These are phyloP conservation scores for Malassezia sp. DNA, from an alignment of 1,284 basidiomycete genomes.

Conservation along the genomic window DNA sequence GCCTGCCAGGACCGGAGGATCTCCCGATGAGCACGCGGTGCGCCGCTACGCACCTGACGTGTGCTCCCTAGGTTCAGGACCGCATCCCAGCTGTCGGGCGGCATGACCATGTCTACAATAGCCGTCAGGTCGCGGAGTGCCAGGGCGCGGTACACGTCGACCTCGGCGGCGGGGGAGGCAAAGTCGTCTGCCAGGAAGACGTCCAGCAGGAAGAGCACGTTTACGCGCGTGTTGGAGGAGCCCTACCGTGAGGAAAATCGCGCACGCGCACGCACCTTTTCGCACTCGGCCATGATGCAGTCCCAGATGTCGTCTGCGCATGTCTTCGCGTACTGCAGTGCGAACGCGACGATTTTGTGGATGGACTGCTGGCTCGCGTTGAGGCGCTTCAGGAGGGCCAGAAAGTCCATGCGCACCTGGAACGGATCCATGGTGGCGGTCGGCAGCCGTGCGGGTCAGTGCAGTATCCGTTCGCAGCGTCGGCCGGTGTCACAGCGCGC, in stretches of 20 bases:
- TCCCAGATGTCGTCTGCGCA: slow-evolving; percentile 83
- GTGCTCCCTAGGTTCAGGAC: slow-evolving; percentile 20
- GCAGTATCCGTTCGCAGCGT: no score
- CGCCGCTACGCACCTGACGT: slow-evolving; percentile 3
- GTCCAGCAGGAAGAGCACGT: slow-evolving; percentile 83
- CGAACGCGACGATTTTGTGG: slow-evolving; percentile 73
- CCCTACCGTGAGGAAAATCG: slow-evolving; percentile 54
- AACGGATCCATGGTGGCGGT: slow-evolving; percentile 31
- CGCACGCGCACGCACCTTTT: slow-evolving; percentile 6
- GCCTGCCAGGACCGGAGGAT: slow-evolving; percentile 20
- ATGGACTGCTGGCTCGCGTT: slow-evolving; percentile 66
- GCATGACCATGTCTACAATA: slow-evolving; percentile 20
- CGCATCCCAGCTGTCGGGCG: slow-evolving; percentile 19
- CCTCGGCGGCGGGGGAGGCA: slow-evolving; percentile 7
- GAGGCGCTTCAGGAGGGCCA: slow-evolving; percentile 34
- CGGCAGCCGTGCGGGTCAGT: no score
- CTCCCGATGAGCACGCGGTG: neutral
- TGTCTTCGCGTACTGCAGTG: slow-evolving; percentile 69
- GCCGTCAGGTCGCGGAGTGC: slow-evolving; percentile 14
- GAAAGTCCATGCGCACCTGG: slow-evolving; percentile 45
- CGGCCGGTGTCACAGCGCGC: no score
- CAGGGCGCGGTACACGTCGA: slow-evolving; percentile 14
- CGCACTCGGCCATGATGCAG: slow-evolving; percentile 67
- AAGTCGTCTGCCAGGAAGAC: slow-evolving; percentile 51
- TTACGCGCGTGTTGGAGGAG: slow-evolving; percentile 76